Percentiles rank a stretch among this genome's conserved stretches.
Evolutionary conservation across 1,284 basidiomycete species (phyloP).

Genomic region (Malassezia brasiliensis): DNA sequence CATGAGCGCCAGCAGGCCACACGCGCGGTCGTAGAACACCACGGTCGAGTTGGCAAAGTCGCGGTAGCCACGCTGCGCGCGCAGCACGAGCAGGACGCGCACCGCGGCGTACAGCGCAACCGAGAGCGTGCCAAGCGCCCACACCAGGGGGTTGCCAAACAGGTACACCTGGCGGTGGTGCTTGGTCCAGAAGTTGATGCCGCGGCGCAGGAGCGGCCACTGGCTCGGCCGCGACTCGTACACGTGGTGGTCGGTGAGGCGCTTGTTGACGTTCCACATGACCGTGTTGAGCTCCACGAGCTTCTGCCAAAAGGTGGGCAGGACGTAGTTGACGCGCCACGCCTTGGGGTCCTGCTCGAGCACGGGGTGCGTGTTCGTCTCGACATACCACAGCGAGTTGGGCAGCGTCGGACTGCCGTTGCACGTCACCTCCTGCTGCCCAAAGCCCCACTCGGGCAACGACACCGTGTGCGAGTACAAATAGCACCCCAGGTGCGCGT

Average conservation of each 20-base stretch:
- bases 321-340: constrained; percentile 60
- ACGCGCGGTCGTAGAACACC: constrained; percentile 80
- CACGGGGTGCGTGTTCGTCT: constrained; percentile 66
- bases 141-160: constrained; percentile 83
- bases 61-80: constrained; percentile 77
- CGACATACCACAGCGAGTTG: constrained; percentile 90
- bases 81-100: constrained; percentile 69
- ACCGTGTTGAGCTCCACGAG: constrained; percentile 85
- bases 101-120: constrained; percentile 61
- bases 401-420: constrained; percentile 85
- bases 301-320: constrained; percentile 76
- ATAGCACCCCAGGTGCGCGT: constrained; percentile 82
- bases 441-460: constrained; percentile 91
- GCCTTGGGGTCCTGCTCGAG: constrained; percentile 15
- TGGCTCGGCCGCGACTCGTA: constrained; percentile 82
- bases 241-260: constrained; percentile 82
- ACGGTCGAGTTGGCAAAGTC: constrained; percentile 84
- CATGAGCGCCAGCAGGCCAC: constrained; percentile 81
- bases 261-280: constrained; percentile 98
- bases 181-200: constrained; percentile 95
- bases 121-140: constrained; percentile 71
- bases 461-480: constrained; percentile 97
- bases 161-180: constrained; percentile 90
- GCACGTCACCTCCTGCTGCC: constrained; percentile 94
- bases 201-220: constrained; percentile 81